Evolutionary conservation across 2,329 filamentous ascomycete genomes (phyloP), one percentile per base, ranked within the genome.

Genomic region (Colletotrichum lini): DNA sequence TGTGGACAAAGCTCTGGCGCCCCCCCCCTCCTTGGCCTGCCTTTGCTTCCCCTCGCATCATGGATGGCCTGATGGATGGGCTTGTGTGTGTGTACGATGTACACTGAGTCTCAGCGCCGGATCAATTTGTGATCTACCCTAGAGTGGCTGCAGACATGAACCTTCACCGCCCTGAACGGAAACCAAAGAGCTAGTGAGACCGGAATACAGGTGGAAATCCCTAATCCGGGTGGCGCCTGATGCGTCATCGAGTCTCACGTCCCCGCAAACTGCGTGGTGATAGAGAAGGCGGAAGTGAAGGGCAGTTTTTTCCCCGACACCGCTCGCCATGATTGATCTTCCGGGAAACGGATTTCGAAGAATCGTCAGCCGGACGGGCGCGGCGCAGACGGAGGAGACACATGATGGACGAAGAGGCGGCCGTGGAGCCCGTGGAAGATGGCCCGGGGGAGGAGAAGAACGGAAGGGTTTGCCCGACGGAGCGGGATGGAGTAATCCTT

Each of bases 381-480:
- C 26, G 26, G 26, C 26, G 26, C 26, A 26, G 26, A 26, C 26
- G 26, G 26, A 26, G 26, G 26, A 26, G 26, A 26, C 26, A 21
- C 7, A 49, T 3, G 7, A 49, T 16, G 15, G n/a, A 26, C 30
- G 26, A 26, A 26, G 23, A 49, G 4, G 21, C n/a, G 40, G 12
- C 53, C 47, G 54, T 40, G 44, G 44, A 9, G 35, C 23, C 56
- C 56, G 44, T 18, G 35, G 56, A 45, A 26, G 26, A 30, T 26
- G 50, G 35, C n/a, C 16, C 54, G 54, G 62, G 12, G 56, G 54
- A 49, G 67, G 18, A 40, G 54, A 35, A 49, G 9, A 53, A n/a
- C 40, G 15, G 26, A 26, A 30, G 6, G 56, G 64, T 67, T 47
- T 67, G 64, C 44, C 67, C 67, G 56, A 70, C 63, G 67, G 67